phyloP scores from a whole-genome alignment of 1,139 yeast species.

The Sugiyamaella sp. region DNA sequence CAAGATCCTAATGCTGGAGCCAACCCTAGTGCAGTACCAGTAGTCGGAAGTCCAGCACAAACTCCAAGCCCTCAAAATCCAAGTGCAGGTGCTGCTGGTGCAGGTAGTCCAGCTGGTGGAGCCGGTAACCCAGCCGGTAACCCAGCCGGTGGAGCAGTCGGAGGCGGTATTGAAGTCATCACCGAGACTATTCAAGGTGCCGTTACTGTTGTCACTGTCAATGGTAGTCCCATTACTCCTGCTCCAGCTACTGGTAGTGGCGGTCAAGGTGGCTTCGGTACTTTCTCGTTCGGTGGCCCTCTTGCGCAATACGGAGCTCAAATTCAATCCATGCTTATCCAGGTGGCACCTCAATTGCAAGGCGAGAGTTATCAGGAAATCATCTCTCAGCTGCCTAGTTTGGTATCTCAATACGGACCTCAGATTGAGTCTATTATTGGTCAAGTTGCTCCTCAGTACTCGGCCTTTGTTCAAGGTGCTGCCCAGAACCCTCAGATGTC shows the following conservation, averaged over 20 bases:
- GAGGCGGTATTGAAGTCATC: conserved; percentile 5
- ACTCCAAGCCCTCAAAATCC: neutral
- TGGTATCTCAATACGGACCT: conserved; percentile 5
- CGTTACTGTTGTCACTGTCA: neutral
- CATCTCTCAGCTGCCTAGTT: neutral
- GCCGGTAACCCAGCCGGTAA: neutral
- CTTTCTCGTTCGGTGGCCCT: neutral
- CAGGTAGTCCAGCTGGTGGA: neutral
- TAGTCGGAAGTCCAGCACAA: neutral
- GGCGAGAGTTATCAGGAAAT: conserved; percentile 1
- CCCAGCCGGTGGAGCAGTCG: neutral
- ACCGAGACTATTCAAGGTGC: neutral
- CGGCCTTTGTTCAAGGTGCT: neutral
- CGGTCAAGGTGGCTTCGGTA: neutral
- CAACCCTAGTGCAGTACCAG: conserved; percentile 2
- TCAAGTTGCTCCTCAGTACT: conserved; percentile 8
- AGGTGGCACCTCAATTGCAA: conserved; percentile 2
- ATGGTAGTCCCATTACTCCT: conserved; percentile 4
- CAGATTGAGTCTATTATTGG: neutral
- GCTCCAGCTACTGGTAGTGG: conserved; percentile 1
- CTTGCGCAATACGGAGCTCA: neutral
- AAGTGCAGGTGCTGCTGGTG: neutral
- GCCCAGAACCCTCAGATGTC: neutral
- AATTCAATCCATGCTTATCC: neutral
- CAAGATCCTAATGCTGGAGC: conserved; percentile 1